Evolutionary conservation across 2,329 filamentous ascomycete species (phyloP), one percentile per base, ranked within the genome.

Genomic region (Trichophyton equinum): DNA sequence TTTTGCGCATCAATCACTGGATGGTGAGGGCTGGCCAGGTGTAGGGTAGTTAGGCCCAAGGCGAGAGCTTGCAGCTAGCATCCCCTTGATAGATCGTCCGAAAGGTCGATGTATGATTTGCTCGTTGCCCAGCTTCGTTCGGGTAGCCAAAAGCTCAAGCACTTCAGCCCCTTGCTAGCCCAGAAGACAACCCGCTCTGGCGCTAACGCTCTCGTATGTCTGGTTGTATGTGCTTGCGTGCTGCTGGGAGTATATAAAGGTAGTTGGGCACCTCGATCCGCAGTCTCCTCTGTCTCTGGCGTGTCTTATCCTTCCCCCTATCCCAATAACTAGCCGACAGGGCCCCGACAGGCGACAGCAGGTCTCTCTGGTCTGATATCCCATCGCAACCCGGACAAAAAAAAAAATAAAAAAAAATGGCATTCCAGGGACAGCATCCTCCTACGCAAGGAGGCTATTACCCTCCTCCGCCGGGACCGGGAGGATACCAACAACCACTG

Each of bases 401-500:
- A 18, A 18, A 18, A 18, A 18, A 18, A 18, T 18, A 18, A 18
- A 18, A 18, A 9, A 4, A 13, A 25, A 57, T 40, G 49, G 22
- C 49, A 9, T 33, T 53, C 49, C 49, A 53, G 30, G 49, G 22
- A 40, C 38, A 57, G 27, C 55, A 57, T 40, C 15, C 33, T 18
- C 33, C 33, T 20, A 18, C 30, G 9, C 55, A 40, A 42, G 55
- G 38, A 42, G 55, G 20, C 33, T 57, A 42, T 30, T 30, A 57
- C 22, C 55, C 55, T 20, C 55, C 55, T 57, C 55, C 55, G 0
- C 55, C 55, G 9, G 38, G 38, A 4, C 55, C 38, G 22, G 33
- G 51, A 36, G 30, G 60, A 6, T 65, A 63, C 57, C 51, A 64
- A 20, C 65, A 66, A 44, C 66, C 66, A 33, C 67, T 67, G 3